Evolutionary conservation across 73 alveolate genomes (phyloP), one percentile per base, ranked within the genome.

Genomic region (Uronychia setigera): DNA sequence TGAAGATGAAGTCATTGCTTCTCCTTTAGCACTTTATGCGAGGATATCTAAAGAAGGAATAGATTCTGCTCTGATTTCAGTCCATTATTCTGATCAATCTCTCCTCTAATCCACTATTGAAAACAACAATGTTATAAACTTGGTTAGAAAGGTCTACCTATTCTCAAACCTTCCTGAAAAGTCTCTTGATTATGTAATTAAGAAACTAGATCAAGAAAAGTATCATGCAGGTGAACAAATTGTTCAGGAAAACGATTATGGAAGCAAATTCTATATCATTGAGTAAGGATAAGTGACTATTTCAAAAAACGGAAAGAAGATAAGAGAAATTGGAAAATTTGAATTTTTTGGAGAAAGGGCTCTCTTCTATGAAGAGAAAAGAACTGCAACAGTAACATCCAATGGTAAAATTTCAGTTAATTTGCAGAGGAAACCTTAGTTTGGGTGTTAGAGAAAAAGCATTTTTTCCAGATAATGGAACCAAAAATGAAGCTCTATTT

Each of bases 291-390:
- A 60, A 78, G 92, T 96, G 46, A 94, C 89, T 28, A 79, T 96
- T 58, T 77, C 32, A 57, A 81, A 91, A 76, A 81, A 82, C 30
- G 80, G 74, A 27, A 82, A 81, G 35, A 33, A 60, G 29, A 76
- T 96, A 0, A 84, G 93, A 59, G 88, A 94, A 28, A 80, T 94
- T 59, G 95, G 89, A 58, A 94, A 90, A 80, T 88, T 87, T 29
- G 95, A 93, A 78, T 96, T 82, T 82, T 91, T 96, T 88, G 98
- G 97, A 13, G 99, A 96, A 80, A 90, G 96, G 80, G 82, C 96
- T 14, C 59, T 96, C 33, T 91, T 96, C 81, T 88, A 80, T 60
- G 74, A 86, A 32, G 98, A 93, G 83, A 87, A 81, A 35, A 76
- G 95, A 60, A 78, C 92, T 0, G 94, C 94, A 29, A 80, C 98